These are phyloP conservation scores for Scytalidium lignicola DNA, from an alignment of 2,329 filamentous ascomycete genomes.

Conservation along the genomic window DNA sequence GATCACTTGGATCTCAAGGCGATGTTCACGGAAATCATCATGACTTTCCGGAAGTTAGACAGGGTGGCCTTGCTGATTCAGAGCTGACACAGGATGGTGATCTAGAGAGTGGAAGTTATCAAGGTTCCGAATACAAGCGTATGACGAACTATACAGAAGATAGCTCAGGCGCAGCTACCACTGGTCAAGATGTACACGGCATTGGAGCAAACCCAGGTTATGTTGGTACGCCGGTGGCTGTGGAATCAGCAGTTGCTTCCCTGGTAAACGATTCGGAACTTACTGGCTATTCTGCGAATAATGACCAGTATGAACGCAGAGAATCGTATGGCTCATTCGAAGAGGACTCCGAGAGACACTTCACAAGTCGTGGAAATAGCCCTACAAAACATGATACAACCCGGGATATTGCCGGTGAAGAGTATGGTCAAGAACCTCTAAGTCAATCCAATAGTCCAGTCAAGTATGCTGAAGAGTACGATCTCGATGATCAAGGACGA, in stretches of 20 bases:
- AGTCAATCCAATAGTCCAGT: conserved; percentile 20
- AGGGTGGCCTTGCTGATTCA: conserved; percentile 30
- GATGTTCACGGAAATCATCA: conserved; percentile 24
- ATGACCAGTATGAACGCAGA: conserved; percentile 27
- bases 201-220: conserved; percentile 71
- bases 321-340: conserved; percentile 28
- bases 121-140: conserved; percentile 49
- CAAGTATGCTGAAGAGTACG: conserved; percentile 26
- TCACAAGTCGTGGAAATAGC: conserved; percentile 33
- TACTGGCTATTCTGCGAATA: conserved; percentile 47
- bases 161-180: conserved; percentile 49
- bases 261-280: conserved; percentile 74
- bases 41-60: conserved; percentile 27
- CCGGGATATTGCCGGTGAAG: conserved; percentile 12
- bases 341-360: conserved; percentile 28
- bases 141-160: conserved; percentile 51
- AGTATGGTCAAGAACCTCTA: conserved; percentile 13
- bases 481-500: conserved; percentile 27
- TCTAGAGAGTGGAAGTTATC: conserved; percentile 47
- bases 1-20: conserved; percentile 23
- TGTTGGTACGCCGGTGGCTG: conserved; percentile 64
- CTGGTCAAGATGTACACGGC: conserved; percentile 66
- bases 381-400: conserved; percentile 32
- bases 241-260: conserved; percentile 89
- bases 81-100: conserved; percentile 38